Evolutionary conservation across 768 basidiomycete genomes (phyloP).

Genomic region (Mrakia blollopis): DNA sequence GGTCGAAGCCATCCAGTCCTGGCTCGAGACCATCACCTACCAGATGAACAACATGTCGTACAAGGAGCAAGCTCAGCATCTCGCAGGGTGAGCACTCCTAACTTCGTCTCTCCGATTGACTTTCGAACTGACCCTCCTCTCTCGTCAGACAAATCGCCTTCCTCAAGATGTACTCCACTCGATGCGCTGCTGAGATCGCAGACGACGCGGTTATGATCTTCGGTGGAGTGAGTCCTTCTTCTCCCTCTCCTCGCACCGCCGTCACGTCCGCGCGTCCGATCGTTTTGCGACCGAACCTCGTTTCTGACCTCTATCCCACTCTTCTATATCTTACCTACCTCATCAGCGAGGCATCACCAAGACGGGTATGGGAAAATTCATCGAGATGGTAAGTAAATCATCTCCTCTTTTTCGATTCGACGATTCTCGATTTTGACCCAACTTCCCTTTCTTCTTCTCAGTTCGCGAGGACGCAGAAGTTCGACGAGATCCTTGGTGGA

Average conservation of each 20-base stretch:
- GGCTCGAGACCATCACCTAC: constrained; percentile 59
- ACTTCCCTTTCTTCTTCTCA: too few species aligned
- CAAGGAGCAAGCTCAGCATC: constrained; percentile 49
- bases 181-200: constrained; percentile 71
- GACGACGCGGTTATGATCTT: constrained; percentile 62
- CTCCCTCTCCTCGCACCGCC: constrained; percentile 41
- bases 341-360: not conserved
- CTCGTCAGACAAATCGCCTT: constrained; percentile 59
- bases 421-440: too few species aligned
- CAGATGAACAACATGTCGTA: constrained; percentile 78
- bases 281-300: not conserved
- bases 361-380: constrained; percentile 40
- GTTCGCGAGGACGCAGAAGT: constrained; percentile 8
- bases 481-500: constrained; percentile 51
- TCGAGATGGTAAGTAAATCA: constrained; percentile 34
- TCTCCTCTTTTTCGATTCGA: not conserved
- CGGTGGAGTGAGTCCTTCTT: constrained; percentile 63
- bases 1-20: constrained; percentile 50
- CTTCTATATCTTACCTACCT: too few species aligned
- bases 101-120: constrained; percentile 32
- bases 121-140: constrained; percentile 39
- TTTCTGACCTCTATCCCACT: constrained; percentile 46
- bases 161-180: constrained; percentile 71
- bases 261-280: not conserved
- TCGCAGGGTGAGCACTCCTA: constrained; percentile 66